Base-by-base conservation (phyloP, 441 rosid species). In the Erysimum pusillum region DNA sequence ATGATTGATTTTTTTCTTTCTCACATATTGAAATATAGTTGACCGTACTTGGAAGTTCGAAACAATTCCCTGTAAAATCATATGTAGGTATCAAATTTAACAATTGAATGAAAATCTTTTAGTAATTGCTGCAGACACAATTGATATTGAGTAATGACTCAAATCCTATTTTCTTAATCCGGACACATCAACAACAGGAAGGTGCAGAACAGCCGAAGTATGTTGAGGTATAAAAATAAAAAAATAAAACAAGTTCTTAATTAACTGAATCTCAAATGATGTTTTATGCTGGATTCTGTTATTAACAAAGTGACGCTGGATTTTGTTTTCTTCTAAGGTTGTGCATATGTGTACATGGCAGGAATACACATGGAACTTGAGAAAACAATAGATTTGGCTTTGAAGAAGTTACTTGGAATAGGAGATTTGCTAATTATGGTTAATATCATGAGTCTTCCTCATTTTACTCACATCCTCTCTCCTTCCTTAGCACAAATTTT, bases 391-490 rank as follows among this genome's bases (percentile, higher is more conserved):
- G 22, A 28, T 63, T 46, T 62, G 54, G 56, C 18, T 57, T 48
- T 7, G 11, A 13, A 48, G 4, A 51, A 59, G 20, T 57, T 72
- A 59, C 77, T 66, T 49, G 69, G 38, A 67, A 72, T 63, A 79
- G 70, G 53, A 49, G 73, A 39, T 73, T 34, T 42, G 63, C 74
- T 78, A 73, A 67, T 72, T 66, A 2, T 60, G 65, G 73, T 42
- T 66, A 8, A 28, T 63, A 18, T 57, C 48, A 49, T 22, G 14
- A 49, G 56, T 49, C 56, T 28, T 77, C 80, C 80, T 39, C 28
- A 64, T 14, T 77, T 77, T 49, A 32, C 77, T 78, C 81, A 52
- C 58, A 71, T 77, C 76, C 80, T 51, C 69, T 69, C 57, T 64
- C 59, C 13, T 70, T 56, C 61, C 38, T 25, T 18, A 28, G 52